These are phyloP conservation scores for Candida qinlingensis DNA, from an alignment of 805 yeast genomes.

Conservation along the genomic window DNA sequence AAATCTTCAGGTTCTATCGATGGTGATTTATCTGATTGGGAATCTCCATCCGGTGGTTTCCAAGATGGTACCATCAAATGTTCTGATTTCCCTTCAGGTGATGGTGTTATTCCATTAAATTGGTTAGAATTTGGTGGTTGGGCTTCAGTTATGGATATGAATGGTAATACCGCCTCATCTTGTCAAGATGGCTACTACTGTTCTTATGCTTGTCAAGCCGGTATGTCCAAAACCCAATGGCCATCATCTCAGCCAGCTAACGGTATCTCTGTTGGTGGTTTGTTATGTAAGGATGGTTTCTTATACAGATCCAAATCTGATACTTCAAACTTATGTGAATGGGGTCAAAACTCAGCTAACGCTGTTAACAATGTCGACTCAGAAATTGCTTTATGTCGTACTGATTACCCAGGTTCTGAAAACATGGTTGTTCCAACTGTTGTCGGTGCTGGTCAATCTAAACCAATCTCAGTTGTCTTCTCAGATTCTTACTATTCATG, in stretches of 20 bases:
- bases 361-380: slow-evolving; percentile 60
- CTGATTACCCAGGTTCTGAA: slow-evolving; percentile 99
- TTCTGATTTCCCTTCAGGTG: slow-evolving; percentile 67
- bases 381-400: slow-evolving; percentile 88
- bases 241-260: slow-evolving; percentile 79
- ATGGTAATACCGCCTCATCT: slow-evolving; percentile 54
- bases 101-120: slow-evolving; percentile 76
- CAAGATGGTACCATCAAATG: slow-evolving; percentile 67
- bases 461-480: slow-evolving; percentile 76
- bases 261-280: slow-evolving; percentile 94
- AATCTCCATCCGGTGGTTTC: slow-evolving; percentile 55
- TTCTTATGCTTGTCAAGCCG: slow-evolving; percentile 97
- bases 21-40: slow-evolving; percentile 58
- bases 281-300: slow-evolving; percentile 77
- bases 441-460: slow-evolving; percentile 58
- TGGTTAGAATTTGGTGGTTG: slow-evolving; percentile 77
- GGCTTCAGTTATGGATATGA: slow-evolving; percentile 56
- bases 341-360: slow-evolving; percentile 71
- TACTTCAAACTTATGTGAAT: slow-evolving; percentile 70
- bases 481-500: slow-evolving; percentile 73
- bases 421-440: slow-evolving; percentile 95
- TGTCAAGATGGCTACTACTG: slow-evolving; percentile 92
- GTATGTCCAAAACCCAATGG: slow-evolving; percentile 99
- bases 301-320: slow-evolving; percentile 74
- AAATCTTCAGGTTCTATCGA: slow-evolving; percentile 29